Conservation (phyloP, 805 yeast species). For the Huiozyma sinensis region DNA sequence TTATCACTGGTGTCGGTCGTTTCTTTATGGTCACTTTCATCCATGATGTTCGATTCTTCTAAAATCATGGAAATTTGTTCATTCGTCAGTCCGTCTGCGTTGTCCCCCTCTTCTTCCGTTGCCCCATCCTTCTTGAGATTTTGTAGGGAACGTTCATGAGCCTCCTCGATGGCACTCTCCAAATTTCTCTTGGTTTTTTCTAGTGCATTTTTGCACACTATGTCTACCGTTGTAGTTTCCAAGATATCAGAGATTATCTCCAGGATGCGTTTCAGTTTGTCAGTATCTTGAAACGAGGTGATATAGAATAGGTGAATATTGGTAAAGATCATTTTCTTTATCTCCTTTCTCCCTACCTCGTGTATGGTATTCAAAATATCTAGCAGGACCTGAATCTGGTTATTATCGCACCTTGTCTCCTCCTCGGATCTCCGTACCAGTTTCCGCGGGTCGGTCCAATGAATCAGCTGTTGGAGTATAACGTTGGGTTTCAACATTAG, state of each 20-base stretch:
- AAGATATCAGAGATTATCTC: conserved; percentile 23
- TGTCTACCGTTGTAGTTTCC: conserved; percentile 27
- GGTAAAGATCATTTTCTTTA: conserved; percentile 42
- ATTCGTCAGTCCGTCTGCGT: conserved; percentile 2
- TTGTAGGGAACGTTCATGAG: conserved; percentile 3
- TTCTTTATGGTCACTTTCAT: neutral
- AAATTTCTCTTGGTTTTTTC: conserved; percentile 19
- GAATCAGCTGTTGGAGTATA: conserved; percentile 59
- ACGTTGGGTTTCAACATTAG: conserved; percentile 34
- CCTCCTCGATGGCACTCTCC: conserved; percentile 6
- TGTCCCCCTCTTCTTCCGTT: neutral
- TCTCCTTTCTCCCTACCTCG: conserved; percentile 38
- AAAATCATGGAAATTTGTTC: conserved; percentile 17
- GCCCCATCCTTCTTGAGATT: conserved; percentile 1
- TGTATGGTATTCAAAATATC: conserved; percentile 44
- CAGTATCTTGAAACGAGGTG: conserved; percentile 24
- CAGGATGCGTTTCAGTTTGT: conserved; percentile 18
- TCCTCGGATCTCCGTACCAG: conserved; percentile 40
- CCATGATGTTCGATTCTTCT: conserved; percentile 7
- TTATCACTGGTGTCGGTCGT: neutral
- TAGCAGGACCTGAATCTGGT: conserved; percentile 47
- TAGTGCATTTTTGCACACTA: conserved; percentile 27
- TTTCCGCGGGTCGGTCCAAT: conserved; percentile 78
- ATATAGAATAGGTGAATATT: conserved; percentile 41
- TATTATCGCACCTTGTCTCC: conserved; percentile 32